These are phyloP conservation scores for Myriosclerotinia duriaeana DNA, from an alignment of 2,329 filamentous ascomycete species.

Conservation along the genomic window DNA sequence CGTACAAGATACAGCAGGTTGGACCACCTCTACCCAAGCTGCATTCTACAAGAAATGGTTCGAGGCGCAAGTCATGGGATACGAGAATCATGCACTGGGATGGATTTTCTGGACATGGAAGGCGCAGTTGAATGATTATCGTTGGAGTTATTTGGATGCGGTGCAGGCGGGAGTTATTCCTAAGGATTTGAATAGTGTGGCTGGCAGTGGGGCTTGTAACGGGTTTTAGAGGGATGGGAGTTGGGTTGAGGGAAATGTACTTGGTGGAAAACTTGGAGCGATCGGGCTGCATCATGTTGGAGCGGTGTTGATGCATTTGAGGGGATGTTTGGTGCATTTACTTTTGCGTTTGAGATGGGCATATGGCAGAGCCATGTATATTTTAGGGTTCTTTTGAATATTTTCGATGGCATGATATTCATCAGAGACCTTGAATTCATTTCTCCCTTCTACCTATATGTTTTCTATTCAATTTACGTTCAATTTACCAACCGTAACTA, in stretches of 20 bases:
- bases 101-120: conserved; percentile 66
- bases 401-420: too few species aligned
- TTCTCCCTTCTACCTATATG: too few species aligned
- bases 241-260: too few species aligned
- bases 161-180: conserved; percentile 45
- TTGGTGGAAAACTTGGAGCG: too few species aligned
- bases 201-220: conserved; percentile 17
- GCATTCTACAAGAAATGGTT: conserved; percentile 58
- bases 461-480: too few species aligned
- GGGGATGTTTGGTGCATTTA: not conserved
- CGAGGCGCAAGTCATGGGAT: conserved; percentile 54
- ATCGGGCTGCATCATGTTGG: not conserved
- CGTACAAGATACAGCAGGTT: conserved; percentile 48
- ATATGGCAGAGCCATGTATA: too few species aligned
- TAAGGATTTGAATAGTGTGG: conserved; percentile 22
- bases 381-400: too few species aligned
- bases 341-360: not conserved
- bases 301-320: not conserved
- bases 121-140: conserved; percentile 48
- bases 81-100: conserved; percentile 51
- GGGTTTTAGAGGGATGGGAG: not conserved
- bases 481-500: too few species aligned
- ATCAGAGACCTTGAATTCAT: too few species aligned
- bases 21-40: conserved; percentile 44
- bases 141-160: conserved; percentile 51